Percentiles rank a stretch among this genome's conserved stretches.
These are phyloP conservation scores for Dioscorea alata DNA, from an alignment of 106 monocot species.

Conservation along the genomic window DNA sequence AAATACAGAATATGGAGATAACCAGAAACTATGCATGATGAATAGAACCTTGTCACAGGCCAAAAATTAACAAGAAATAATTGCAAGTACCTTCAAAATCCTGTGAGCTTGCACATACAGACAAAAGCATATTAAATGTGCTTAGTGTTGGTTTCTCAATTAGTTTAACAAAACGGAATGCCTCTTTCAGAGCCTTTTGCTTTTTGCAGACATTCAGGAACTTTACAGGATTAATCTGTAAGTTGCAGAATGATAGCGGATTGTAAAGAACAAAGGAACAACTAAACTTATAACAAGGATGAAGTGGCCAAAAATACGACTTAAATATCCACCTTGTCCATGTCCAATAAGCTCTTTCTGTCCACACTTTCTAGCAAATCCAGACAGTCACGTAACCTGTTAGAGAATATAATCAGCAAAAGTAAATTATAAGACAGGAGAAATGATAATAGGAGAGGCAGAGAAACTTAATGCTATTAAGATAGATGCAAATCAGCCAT, in stretches of 20 bases:
- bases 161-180: slow-evolving; percentile 70
- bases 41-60: not conserved
- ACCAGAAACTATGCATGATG: not conserved
- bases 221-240: slow-evolving; percentile 70
- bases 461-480: no score
- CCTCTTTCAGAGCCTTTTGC: slow-evolving; percentile 67
- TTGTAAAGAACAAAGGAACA: not conserved
- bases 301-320: not conserved
- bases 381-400: slow-evolving; percentile 73
- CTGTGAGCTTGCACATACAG: slow-evolving; percentile 75
- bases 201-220: slow-evolving; percentile 78
- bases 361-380: slow-evolving; percentile 67
- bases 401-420: not conserved
- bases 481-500: no score
- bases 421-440: not conserved
- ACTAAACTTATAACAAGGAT: not conserved
- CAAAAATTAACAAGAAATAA: no score
- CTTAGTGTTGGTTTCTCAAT: slow-evolving; percentile 62
- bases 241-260: slow-evolving; percentile 1
- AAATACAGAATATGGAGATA: slow-evolving; percentile 3
- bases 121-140: slow-evolving; percentile 85
- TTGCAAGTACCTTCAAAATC: slow-evolving; percentile 70
- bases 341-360: slow-evolving; percentile 66
- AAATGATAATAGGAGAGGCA: not conserved
- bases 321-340: slow-evolving; percentile 63